Conservation (phyloP, 2,329 filamentous ascomycete species). For the Coniochaeta ligniaria region DNA sequence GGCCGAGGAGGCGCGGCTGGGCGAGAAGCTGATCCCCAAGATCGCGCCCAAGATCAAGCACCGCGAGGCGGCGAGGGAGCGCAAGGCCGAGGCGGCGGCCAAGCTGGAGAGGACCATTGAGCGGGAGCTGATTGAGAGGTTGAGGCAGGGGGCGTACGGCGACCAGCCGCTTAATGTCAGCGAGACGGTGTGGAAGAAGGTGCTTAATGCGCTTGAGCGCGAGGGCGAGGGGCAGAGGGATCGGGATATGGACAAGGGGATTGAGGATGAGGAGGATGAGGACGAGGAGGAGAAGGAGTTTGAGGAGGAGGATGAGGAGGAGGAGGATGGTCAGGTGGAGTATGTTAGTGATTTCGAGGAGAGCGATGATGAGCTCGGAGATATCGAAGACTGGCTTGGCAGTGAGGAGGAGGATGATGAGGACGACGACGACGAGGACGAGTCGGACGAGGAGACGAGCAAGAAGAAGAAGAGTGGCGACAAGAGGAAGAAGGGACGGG, state of each 20-base stretch:
- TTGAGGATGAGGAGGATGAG: conserved; percentile 69
- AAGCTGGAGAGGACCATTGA: conserved; percentile 97
- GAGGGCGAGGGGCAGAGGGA: conserved; percentile 77
- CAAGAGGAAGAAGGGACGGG: conserved; percentile 45
- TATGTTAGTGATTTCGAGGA: conserved; percentile 90
- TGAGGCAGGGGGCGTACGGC: conserved; percentile 89
- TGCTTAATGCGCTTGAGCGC: conserved; percentile 82
- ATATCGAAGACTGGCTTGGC: conserved; percentile 89
- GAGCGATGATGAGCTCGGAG: conserved; percentile 69
- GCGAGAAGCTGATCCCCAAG: conserved; percentile 81
- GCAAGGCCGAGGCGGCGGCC: conserved; percentile 69
- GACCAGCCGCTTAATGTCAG: conserved; percentile 93
- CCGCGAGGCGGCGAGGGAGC: conserved; percentile 64
- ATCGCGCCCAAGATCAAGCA: conserved; percentile 83
- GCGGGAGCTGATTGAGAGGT: conserved; percentile 82
- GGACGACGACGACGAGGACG: conserved; percentile 50
- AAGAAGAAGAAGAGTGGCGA: conserved; percentile 52
- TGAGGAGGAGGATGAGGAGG: conserved; percentile 65
- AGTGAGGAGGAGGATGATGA: conserved; percentile 59
- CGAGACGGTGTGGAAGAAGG: conserved; percentile 94
- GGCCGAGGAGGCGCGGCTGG: conserved; percentile 81
- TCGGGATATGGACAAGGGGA: conserved; percentile 81
- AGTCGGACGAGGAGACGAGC: conserved; percentile 43
- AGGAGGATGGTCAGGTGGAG: conserved; percentile 73
- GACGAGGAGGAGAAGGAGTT: conserved; percentile 59